Evolutionary conservation across 2,329 filamentous ascomycete genomes (phyloP).

Genomic region (Colletotrichum australisinense): DNA sequence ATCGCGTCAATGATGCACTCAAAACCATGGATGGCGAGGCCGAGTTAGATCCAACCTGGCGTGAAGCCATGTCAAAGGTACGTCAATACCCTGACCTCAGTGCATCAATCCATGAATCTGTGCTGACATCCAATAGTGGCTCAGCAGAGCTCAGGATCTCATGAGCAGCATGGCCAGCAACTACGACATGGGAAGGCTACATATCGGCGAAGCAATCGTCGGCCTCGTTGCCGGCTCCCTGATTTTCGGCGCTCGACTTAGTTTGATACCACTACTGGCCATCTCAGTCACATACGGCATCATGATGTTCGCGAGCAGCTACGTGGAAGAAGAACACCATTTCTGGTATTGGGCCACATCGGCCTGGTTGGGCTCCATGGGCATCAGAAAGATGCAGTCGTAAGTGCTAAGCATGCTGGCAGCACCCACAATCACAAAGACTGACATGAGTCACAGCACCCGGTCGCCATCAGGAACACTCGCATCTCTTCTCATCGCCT

Average conservation of each 20-base stretch:
- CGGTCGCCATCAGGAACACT: not conserved
- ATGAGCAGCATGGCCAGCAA: conserved; percentile 94
- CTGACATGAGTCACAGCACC: conserved; percentile 5
- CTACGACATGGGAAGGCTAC: conserved; percentile 79
- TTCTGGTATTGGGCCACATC: conserved; percentile 96
- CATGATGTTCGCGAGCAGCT: conserved; percentile 99
- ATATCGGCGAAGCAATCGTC: conserved; percentile 55
- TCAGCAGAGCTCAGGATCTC: conserved; percentile 77
- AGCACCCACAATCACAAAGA: too few relatives aligned
- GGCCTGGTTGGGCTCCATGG: conserved; percentile 72
- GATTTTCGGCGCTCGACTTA: conserved; percentile 35
- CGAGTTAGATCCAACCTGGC: conserved; percentile 51
- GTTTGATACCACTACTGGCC: conserved; percentile 56
- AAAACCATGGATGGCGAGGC: conserved; percentile 35
- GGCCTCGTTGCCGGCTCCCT: conserved; percentile 24
- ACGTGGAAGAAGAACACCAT: conserved; percentile 97
- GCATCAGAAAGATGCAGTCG: conserved; percentile 58
- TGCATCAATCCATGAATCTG: too few relatives aligned
- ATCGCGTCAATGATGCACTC: conserved; percentile 43
- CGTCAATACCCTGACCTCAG: conserved; percentile 16
- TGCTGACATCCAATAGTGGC: conserved; percentile 61
- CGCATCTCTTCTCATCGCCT: conserved; percentile 51
- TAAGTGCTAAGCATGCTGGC: conserved; percentile 35
- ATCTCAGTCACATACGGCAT: conserved; percentile 74
- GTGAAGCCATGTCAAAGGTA: conserved; percentile 57